Evolutionary conservation across 2,329 filamentous ascomycete genomes (phyloP).

Genomic region (Colletotrichum tropicale): DNA sequence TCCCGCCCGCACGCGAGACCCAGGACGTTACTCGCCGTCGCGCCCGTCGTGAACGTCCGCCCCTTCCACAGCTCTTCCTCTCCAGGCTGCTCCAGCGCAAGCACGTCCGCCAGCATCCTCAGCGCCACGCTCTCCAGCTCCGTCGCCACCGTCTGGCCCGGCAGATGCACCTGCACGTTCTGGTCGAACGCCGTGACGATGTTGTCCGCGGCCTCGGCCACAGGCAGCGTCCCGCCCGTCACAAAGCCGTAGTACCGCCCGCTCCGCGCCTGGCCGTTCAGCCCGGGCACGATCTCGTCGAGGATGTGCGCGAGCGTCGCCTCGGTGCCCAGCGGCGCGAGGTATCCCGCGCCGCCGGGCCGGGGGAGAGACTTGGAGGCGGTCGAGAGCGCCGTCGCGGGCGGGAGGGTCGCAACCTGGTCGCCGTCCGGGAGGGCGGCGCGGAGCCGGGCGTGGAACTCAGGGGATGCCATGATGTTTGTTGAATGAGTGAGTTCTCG

Average conservation of each 20-base stretch:
- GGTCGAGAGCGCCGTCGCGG: constrained; percentile 31
- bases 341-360: constrained; percentile 31
- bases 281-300: constrained; percentile 55
- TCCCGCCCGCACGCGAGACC: constrained; percentile 74
- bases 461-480: background rate
- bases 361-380: constrained; percentile 46
- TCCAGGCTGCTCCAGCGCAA: constrained; percentile 51
- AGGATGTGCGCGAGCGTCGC: constrained; percentile 48
- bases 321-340: constrained; percentile 32
- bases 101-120: constrained; percentile 66
- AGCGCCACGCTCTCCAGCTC: constrained; percentile 78
- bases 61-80: constrained; percentile 64
- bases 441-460: constrained; percentile 15
- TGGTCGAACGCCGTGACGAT: constrained; percentile 83
- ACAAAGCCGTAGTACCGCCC: constrained; percentile 88
- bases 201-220: constrained; percentile 82
- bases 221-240: constrained; percentile 79
- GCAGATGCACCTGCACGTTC: constrained; percentile 83
- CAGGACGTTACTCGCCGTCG: constrained; percentile 81
- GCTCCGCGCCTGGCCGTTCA: constrained; percentile 69
- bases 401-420: constrained; percentile 42
- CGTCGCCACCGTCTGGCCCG: constrained; percentile 75
- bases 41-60: constrained; percentile 61
- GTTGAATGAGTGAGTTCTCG: background rate
- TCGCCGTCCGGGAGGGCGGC: background rate